phyloP scores from a whole-genome alignment of 345 rosid genomes.

The Angophora floribunda region DNA sequence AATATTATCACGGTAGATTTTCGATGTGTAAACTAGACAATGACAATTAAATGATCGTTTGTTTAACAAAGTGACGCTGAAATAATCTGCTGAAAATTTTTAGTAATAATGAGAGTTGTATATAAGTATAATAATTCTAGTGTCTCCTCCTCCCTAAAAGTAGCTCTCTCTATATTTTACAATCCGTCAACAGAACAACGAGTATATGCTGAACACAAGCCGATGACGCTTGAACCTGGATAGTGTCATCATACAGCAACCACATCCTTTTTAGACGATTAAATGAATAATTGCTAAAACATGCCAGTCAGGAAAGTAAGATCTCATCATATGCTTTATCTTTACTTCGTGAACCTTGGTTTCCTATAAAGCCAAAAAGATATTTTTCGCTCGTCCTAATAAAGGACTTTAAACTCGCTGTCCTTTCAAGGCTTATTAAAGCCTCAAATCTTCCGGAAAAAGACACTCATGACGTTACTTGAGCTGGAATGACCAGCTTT shows the following conservation, averaged over 20 bases:
- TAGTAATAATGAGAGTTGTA: rapidly evolving
- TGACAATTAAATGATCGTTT: not conserved
- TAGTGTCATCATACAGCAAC: not conserved
- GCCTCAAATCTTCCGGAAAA: not conserved
- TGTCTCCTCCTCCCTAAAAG: not conserved
- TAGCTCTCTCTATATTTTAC: no score
- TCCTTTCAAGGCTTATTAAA: not conserved
- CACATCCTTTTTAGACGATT: not conserved
- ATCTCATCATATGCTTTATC: not conserved
- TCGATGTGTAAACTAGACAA: no score
- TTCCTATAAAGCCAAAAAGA: not conserved
- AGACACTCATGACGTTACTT: not conserved
- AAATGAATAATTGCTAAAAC: not conserved
- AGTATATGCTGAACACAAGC: not conserved
- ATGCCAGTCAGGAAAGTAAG: not conserved
- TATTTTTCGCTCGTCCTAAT: not conserved
- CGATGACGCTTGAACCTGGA: not conserved
- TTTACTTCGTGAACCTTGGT: not conserved
- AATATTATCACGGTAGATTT: not conserved
- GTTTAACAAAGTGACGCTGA: not conserved
- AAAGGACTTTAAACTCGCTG: not conserved
- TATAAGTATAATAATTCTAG: not conserved
- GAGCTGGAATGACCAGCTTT: not conserved
- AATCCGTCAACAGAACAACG: not conserved
- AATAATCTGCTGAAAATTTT: rapidly evolving